Conservation (phyloP, 1,139 yeast species). For the Debaryomycetaceae sp. region DNA sequence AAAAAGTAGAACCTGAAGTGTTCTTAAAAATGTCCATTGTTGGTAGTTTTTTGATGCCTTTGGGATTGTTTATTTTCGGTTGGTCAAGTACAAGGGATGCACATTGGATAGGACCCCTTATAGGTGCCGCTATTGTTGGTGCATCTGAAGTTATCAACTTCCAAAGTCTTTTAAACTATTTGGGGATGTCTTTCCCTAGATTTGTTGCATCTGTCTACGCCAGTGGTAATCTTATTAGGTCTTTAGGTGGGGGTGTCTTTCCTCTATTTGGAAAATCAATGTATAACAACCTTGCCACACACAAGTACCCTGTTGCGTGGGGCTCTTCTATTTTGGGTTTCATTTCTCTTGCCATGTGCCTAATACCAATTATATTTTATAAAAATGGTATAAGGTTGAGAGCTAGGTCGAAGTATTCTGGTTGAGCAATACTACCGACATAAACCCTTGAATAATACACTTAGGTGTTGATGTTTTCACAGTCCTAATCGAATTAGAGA, state of each 20-base stretch:
- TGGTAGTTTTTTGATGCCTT: constrained; percentile 41
- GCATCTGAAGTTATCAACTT: constrained; percentile 37
- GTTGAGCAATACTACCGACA: no score
- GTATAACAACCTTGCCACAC: constrained; percentile 35
- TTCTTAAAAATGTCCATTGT: constrained; percentile 43
- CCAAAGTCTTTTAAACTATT: constrained; percentile 37
- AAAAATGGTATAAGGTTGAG: constrained; percentile 28
- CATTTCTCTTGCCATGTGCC: constrained; percentile 53
- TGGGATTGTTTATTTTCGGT: constrained; percentile 46
- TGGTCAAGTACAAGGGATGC: constrained; percentile 43
- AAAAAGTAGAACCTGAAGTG: constrained; percentile 33
- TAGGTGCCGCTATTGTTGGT: constrained; percentile 40
- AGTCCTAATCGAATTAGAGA: no score
- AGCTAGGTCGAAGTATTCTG: constrained; percentile 48
- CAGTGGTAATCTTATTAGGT: constrained; percentile 26
- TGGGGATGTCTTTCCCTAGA: constrained; percentile 26
- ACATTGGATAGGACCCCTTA: constrained; percentile 44
- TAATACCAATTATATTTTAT: constrained; percentile 55
- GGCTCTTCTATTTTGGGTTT: constrained; percentile 59
- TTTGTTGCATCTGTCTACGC: constrained; percentile 33
- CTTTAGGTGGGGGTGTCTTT: constrained; percentile 28
- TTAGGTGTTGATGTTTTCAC: no score
- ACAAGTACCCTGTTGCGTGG: constrained; percentile 55
- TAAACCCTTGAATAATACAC: no score
- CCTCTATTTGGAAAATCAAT: constrained; percentile 40